phyloP scores from a whole-genome alignment of 495 filamentous ascomycete species.

The Penicillium lagena region DNA sequence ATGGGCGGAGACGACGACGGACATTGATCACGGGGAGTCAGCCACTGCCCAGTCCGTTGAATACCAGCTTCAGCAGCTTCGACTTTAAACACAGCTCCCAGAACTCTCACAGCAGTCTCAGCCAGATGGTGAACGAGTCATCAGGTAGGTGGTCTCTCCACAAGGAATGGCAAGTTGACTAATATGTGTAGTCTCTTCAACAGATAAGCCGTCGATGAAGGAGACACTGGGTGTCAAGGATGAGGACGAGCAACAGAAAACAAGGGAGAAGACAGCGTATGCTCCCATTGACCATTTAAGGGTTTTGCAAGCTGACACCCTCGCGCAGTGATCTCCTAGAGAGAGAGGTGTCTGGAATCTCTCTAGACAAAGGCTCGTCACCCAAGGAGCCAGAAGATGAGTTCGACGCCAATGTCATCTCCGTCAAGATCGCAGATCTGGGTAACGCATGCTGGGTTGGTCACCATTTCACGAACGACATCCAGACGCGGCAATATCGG shows the following conservation, averaged over 20 bases:
- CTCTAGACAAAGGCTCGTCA: slow-evolving; percentile 67
- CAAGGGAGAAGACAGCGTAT: slow-evolving; percentile 92
- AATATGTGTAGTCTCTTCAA: slow-evolving; percentile 2
- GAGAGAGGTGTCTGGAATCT: slow-evolving; percentile 90
- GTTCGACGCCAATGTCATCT: slow-evolving; percentile 69
- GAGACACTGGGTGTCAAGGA: slow-evolving; percentile 56
- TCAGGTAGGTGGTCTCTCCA: slow-evolving; percentile 44
- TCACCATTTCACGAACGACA: slow-evolving; percentile 99
- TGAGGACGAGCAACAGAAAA: slow-evolving; percentile 67
- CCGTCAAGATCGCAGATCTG: slow-evolving; percentile 97
- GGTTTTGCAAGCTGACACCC: neutral
- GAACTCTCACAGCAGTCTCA: slow-evolving; percentile 74
- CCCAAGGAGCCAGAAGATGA: slow-evolving; percentile 37
- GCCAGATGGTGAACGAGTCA: slow-evolving; percentile 70
- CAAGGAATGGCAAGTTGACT: no score
- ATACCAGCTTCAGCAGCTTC: slow-evolving; percentile 75
- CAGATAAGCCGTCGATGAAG: slow-evolving; percentile 49
- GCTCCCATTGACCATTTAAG: slow-evolving; percentile 13
- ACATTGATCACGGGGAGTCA: slow-evolving; percentile 97
- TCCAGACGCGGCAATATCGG: slow-evolving; percentile 95
- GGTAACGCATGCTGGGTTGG: slow-evolving; percentile 98
- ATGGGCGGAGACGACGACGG: slow-evolving; percentile 84
- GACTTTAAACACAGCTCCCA: slow-evolving; percentile 66
- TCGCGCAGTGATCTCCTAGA: slow-evolving; percentile 72
- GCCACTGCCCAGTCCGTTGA: slow-evolving; percentile 89